Conservation (phyloP, 495 filamentous ascomycete genomes). For the Penicillium canariense region DNA sequence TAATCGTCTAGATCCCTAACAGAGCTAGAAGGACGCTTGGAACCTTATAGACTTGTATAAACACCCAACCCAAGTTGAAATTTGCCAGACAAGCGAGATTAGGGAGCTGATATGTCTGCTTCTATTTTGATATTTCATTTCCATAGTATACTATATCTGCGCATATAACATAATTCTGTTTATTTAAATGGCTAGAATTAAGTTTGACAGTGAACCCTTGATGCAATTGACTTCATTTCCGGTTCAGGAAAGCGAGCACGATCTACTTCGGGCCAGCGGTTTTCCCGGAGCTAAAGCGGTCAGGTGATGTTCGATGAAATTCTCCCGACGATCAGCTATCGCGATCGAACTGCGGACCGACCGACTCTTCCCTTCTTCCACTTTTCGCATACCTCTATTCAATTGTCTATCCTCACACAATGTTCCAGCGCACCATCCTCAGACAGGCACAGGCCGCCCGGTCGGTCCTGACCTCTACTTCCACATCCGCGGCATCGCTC, state of each 20-base stretch:
- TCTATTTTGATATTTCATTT: background rate
- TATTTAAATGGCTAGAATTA: background rate
- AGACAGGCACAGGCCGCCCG: slow-evolving; percentile 45
- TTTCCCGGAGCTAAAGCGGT: slow-evolving; percentile 24
- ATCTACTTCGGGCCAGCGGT: slow-evolving; percentile 21
- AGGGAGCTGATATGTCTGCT: no score
- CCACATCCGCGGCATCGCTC: slow-evolving; percentile 31
- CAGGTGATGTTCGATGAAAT: slow-evolving; percentile 29
- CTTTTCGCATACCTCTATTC: slow-evolving; percentile 7
- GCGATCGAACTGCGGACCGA: slow-evolving; percentile 3
- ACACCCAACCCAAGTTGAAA: no score
- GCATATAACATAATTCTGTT: no score
- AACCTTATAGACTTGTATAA: no score
- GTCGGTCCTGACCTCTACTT: slow-evolving; percentile 34
- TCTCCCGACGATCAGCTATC: slow-evolving; percentile 22
- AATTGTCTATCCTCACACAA: slow-evolving; percentile 23
- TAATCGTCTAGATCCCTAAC: no score
- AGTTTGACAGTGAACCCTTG: no score
- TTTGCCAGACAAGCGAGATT: no score
- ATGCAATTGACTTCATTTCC: background rate
- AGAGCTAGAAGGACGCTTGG: no score
- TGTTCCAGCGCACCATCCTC: slow-evolving; percentile 47
- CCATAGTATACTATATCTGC: no score
- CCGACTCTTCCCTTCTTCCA: slow-evolving; percentile 4
- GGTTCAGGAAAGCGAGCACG: background rate